Evolutionary conservation across 83 land plant species (phyloP).

Genomic region (Picea engelmannii): DNA sequence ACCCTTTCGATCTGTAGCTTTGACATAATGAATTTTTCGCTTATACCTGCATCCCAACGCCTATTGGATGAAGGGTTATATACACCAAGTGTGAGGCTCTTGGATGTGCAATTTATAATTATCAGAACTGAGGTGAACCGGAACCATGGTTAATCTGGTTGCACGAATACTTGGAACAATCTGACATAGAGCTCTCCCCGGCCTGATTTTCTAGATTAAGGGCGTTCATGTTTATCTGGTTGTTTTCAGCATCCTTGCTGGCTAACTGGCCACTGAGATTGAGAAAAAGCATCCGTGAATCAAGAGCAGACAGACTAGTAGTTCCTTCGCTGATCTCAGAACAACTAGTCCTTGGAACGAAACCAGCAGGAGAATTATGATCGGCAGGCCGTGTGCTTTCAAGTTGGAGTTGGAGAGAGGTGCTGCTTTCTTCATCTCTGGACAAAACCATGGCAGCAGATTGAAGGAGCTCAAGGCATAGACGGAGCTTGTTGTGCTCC

Average conservation of each 20-base stretch:
- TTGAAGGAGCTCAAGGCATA: constrained; percentile 84
- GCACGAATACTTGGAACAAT: no score
- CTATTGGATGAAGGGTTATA: no score
- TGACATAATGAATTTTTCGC: no score
- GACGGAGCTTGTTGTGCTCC: constrained; percentile 82
- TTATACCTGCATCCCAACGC: no score
- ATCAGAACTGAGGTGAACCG: no score
- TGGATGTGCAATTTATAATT: no score
- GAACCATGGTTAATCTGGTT: no score
- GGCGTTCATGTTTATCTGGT: no score
- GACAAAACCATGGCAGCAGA: constrained; percentile 81
- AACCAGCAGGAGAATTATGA: not conserved
- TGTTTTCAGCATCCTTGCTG: constrained; percentile 3
- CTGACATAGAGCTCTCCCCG: no score
- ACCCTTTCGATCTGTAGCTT: no score
- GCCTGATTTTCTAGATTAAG: no score
- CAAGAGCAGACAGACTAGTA: constrained; percentile 18
- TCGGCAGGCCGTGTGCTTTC: not conserved
- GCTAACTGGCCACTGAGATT: constrained; percentile 43
- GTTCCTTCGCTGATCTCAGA: constrained; percentile 18
- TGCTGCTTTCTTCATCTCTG: constrained; percentile 51
- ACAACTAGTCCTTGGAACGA: constrained; percentile 4
- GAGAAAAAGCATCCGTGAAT: constrained; percentile 56
- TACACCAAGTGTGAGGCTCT: no score
- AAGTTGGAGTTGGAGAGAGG: constrained; percentile 13